Conservation (phyloP, 345 rosid genomes). For the Hevea brasiliensis region DNA sequence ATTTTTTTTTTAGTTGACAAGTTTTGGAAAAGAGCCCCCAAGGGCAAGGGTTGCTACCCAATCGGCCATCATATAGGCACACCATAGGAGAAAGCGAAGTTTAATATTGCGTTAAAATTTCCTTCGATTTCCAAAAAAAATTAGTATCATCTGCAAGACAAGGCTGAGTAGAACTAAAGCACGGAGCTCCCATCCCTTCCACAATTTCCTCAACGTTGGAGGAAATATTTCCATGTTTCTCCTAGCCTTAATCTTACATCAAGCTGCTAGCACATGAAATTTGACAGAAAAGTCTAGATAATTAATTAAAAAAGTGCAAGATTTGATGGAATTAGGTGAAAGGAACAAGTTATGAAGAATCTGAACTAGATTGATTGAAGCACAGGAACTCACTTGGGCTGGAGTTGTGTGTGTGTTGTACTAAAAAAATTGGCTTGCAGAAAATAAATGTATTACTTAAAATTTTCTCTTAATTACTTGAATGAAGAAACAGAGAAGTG, state of each 20-base stretch:
- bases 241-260: not conserved
- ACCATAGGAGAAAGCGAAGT: not conserved
- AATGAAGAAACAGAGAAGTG: not conserved
- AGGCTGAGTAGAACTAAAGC: not conserved
- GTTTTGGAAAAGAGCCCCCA: not conserved
- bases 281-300: not conserved
- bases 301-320: not conserved
- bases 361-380: too few relatives aligned
- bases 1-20: too few relatives aligned
- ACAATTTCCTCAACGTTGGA: not conserved
- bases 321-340: not conserved
- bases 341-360: too few relatives aligned
- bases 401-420: too few relatives aligned
- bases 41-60: constrained; percentile 3
- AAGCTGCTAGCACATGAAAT: not conserved
- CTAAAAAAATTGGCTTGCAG: too few relatives aligned
- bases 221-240: not conserved
- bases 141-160: not conserved
- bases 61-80: constrained; percentile 9
- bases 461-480: too few relatives aligned
- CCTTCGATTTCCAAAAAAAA: constrained; percentile 1
- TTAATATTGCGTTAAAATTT: not conserved
- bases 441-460: too few relatives aligned
- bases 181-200: constrained; percentile 9
- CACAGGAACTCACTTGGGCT: too few relatives aligned